Evolutionary conservation across 2,329 filamentous ascomycete genomes (phyloP).

Genomic region (Colletotrichum brevisporum): DNA sequence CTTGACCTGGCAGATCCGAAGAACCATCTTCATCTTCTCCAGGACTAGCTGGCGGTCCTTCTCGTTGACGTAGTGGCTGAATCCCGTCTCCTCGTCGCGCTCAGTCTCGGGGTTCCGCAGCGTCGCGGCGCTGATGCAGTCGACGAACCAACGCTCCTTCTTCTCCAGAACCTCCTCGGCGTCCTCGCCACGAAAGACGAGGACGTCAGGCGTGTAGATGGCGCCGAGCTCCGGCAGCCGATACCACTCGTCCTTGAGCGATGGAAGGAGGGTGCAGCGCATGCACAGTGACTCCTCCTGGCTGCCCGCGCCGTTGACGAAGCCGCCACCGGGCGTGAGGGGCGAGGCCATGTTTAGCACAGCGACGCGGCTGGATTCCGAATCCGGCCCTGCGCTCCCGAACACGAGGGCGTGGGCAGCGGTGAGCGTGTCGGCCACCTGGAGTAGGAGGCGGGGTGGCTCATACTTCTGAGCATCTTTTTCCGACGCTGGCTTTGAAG

Average conservation of each 20-base stretch:
- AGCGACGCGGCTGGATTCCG: conserved; percentile 54
- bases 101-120: conserved; percentile 69
- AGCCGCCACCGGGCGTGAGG: conserved; percentile 71
- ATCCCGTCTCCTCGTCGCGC: conserved; percentile 50
- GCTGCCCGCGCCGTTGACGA: conserved; percentile 70
- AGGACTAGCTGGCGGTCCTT: conserved; percentile 65
- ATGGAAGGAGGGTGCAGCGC: conserved; percentile 71
- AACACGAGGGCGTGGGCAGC: conserved; percentile 59
- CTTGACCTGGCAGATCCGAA: conserved; percentile 64
- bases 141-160: conserved; percentile 69
- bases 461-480: background rate
- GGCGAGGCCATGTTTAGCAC: conserved; percentile 77
- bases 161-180: conserved; percentile 55
- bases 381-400: background rate
- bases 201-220: conserved; percentile 70
- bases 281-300: conserved; percentile 75
- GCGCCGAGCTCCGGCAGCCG: conserved; percentile 70
- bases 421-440: conserved; percentile 66
- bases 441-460: conserved; percentile 58
- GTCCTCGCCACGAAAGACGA: conserved; percentile 66
- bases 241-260: conserved; percentile 71
- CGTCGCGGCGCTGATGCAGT: conserved; percentile 72
- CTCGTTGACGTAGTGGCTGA: conserved; percentile 55
- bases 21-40: conserved; percentile 70
- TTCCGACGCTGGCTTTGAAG: background rate